These are phyloP conservation scores for Globisporangium emineosum DNA, from an alignment of 352 stramenopile genomes.

Conservation along the genomic window DNA sequence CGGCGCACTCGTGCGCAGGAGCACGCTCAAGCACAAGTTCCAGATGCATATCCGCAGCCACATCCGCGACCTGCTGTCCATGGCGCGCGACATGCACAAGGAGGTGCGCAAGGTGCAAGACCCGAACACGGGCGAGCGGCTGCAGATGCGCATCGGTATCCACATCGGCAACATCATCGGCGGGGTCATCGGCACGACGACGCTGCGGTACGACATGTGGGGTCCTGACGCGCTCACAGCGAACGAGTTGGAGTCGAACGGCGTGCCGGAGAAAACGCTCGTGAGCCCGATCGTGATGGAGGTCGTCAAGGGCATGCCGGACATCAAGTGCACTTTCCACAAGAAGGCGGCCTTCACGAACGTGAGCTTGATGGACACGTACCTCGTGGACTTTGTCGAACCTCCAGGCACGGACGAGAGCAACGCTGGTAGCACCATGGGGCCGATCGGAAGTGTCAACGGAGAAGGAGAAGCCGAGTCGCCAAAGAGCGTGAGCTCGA, in stretches of 20 bases:
- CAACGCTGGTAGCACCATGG: not conserved
- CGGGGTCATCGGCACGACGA: slow-evolving; percentile 83
- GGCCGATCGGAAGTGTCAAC: slow-evolving; percentile 26
- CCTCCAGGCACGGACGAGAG: slow-evolving; percentile 18
- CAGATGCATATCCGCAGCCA: slow-evolving; percentile 81
- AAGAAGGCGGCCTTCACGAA: slow-evolving; percentile 83
- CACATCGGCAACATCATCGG: slow-evolving; percentile 88
- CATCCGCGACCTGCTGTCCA: slow-evolving; percentile 72
- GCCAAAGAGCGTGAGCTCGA: slow-evolving; percentile 18
- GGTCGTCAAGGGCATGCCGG: slow-evolving; percentile 79
- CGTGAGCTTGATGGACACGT: slow-evolving; percentile 80
- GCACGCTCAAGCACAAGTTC: slow-evolving; percentile 79
- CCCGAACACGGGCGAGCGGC: slow-evolving; percentile 74
- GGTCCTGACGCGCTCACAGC: slow-evolving; percentile 76
- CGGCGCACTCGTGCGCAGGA: slow-evolving; percentile 30
- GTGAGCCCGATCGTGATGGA: slow-evolving; percentile 79
- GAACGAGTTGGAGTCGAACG: slow-evolving; percentile 87
- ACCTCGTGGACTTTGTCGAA: slow-evolving; percentile 78
- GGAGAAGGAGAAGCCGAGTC: slow-evolving; percentile 14
- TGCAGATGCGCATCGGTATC: slow-evolving; percentile 88
- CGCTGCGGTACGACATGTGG: slow-evolving; percentile 89
- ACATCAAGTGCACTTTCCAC: slow-evolving; percentile 81
- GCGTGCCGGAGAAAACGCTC: slow-evolving; percentile 75
- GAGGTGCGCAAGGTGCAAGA: slow-evolving; percentile 81
- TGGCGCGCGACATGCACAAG: slow-evolving; percentile 87